Evolutionary conservation across 768 basidiomycete genomes (phyloP), one percentile per base, ranked within the genome.

Genomic region (Paxillus rubicundulus): DNA sequence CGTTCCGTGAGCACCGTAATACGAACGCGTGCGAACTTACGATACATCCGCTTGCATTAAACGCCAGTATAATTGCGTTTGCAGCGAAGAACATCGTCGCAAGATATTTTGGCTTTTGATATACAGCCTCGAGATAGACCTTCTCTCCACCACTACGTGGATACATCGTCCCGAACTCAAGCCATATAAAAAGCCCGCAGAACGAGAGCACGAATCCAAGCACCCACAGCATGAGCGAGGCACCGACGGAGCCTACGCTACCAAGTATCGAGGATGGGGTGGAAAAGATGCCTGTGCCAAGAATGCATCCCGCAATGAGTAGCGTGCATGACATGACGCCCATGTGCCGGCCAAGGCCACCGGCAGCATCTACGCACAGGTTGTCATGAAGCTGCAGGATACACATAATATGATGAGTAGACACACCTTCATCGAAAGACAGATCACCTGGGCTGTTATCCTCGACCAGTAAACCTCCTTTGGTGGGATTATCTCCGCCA

Each of bases 241-340:
- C 82, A 17, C 82, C 83, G 16, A 84, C 69, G 7, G 81, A 82
- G 9, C 77, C 78, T 0, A 83, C 82, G 0, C 80, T 78, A 0
- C 66, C 72, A 28, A 85, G 73, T 58, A 85, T 84, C 1, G 78
- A 79, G 0, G 81, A 82, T 0, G 82, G 83, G 0, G 82, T 83
- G 1, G 81, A 81, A 67, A 84, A 84, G 53, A 85, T 84, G n/a
- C 82, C 82, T 0, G 82, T 84, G 0, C 82, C 82, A 55, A 83
- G 82, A 52, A 84, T 81, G 20, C 75, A 73, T 0, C 82, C 82
- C 24, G 82, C 75, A 33, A 81, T 82, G n/a, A 82, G 69, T 56
- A 82, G 73, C 0, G 81, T 82, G 54, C 80, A 82, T 38, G 75
- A 79, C 52, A 78, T 78, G 2, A 82, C 73, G 8, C 81, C 81